Conservation (phyloP, 495 filamentous ascomycete species). For the Penicillium atrosanguineum region DNA sequence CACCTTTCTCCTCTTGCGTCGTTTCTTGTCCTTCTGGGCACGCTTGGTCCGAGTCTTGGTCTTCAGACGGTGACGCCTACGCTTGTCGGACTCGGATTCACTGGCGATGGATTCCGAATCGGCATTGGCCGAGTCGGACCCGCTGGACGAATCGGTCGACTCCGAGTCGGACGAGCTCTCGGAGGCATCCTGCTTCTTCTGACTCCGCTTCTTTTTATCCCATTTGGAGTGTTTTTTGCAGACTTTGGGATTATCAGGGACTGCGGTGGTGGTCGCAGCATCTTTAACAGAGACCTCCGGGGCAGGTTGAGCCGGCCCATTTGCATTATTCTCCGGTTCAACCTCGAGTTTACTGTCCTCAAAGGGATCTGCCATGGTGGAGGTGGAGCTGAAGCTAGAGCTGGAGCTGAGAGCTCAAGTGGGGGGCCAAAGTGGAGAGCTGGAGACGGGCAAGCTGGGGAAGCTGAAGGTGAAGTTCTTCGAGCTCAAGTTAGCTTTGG, state of each 20-base stretch:
- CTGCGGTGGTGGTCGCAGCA: slow-evolving; percentile 21
- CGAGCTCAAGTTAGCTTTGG: too few species aligned
- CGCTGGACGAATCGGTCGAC: slow-evolving; percentile 11
- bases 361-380: slow-evolving; percentile 29
- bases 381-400: slow-evolving; percentile 14
- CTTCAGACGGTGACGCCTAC: slow-evolving; percentile 27
- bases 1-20: slow-evolving; percentile 42
- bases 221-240: slow-evolving; percentile 41
- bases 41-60: slow-evolving; percentile 50
- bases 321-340: slow-evolving; percentile 29
- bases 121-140: slow-evolving; percentile 25
- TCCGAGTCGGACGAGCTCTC: slow-evolving; percentile 5
- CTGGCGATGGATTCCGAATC: slow-evolving; percentile 29
- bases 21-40: slow-evolving; percentile 32
- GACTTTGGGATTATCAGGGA: slow-evolving; percentile 27
- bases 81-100: slow-evolving; percentile 35
- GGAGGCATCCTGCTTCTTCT: slow-evolving; percentile 22
- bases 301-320: slow-evolving; percentile 14
- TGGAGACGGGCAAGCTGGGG: neutral
- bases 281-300: slow-evolving; percentile 26
- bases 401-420: slow-evolving; percentile 16
- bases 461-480: neutral
- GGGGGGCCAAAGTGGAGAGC: slow-evolving; percentile 9
- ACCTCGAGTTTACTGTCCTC: slow-evolving; percentile 29
- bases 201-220: slow-evolving; percentile 30